Base-by-base conservation (phyloP, 768 basidiomycete species). In the Trametes punicea region DNA sequence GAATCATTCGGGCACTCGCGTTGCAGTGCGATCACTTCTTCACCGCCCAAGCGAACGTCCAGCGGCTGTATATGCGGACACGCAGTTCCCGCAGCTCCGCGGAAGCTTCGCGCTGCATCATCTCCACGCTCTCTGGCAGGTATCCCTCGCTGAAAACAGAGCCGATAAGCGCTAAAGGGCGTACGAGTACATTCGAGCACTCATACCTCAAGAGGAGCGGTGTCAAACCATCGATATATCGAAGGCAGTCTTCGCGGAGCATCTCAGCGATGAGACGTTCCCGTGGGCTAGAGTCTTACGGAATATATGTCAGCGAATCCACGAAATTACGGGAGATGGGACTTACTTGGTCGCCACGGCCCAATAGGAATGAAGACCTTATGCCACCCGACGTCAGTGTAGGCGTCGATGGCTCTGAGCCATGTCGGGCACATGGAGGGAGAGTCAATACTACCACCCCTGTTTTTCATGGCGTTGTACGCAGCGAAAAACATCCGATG, bases 1-100 rank as follows among this genome's bases (percentile, higher is more conserved):
- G 36, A 18, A 16, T 10, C 15, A 38, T 5, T 38, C 16, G 31
- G 2, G 41, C 20, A 0, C 23, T 30, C n/a, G 8, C 29, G 4
- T 18, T 29, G 11, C n/a, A n/a, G n/a, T n/a, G n/a, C n/a, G n/a
- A n/a, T n/a, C n/a, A 52, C 38, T 62, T 63, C 38, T 69, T 71
- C 45, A 70, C 67, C 10, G 70, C 70, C 70, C 70, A 71, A 11
- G 70, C 68, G 49, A 69, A 71, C 36, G 57, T 61, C 69, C 69
- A 71, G 30, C 69, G 64, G 46, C 56, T 68, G 60, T 70, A 67
- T 25, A 70, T 39, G 29, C 52, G 66, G 6, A 64, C 61, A 38
- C 61, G 60, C 30, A 68, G 59, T 31, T 67, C 67, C 25, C 47
- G 61, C 31, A 71, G 45, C 55, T 71, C 70, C 10, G 58, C 46